Base-by-base conservation (phyloP, 257 asterid species). In the Solanum piurae region DNA sequence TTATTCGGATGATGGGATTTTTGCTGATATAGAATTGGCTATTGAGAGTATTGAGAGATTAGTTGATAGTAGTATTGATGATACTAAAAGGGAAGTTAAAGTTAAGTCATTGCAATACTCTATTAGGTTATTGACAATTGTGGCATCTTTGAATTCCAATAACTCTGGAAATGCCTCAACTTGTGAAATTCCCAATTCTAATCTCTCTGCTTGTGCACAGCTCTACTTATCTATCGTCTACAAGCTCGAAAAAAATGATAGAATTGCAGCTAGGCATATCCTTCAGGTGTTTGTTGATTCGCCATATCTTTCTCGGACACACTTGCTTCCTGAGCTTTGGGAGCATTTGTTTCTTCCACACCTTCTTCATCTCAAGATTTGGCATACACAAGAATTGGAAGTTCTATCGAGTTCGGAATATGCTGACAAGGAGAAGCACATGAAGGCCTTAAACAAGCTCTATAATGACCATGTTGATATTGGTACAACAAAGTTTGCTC, bases 331-430 rank as follows among this genome's bases (percentile, higher is more conserved):
- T 20, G 94, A 94, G 25, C 89, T 96, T 66, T 95, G 99, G 99
- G 96, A 94, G 83, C 97, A 96, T 89, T 88, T 96, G 60, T 95
- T 96, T 88, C 96, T 96, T 12, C 99, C 99, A 0, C 98, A 95
- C 84, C 96, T 96, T 72, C 99, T 96, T 58, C 99, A 96, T 83
- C 89, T 96, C 83, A 95, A 95, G 98, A 91, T 95, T 88, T 95
- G 99, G 99, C 91, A 87, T 86, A 84, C 86, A 7, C 93, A 89
- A 29, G 95, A 96, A 90, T 91, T 94, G 86, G 95, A 93, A 27
- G 75, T 86, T 68, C 84, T 91, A 18, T 87, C 93, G 5, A 86
- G 66, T 58, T 91, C 91, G 6, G 87, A 88, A 12, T 88, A 84
- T n/a, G 64, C 46, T 9, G 93, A 91, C 31, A 88, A 89, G 74